A percentile compares a stretch with the other conserved stretches of the same genome.
Conservation (phyloP, 2,329 filamentous ascomycete genomes). For the Aspergillus felis region DNA sequence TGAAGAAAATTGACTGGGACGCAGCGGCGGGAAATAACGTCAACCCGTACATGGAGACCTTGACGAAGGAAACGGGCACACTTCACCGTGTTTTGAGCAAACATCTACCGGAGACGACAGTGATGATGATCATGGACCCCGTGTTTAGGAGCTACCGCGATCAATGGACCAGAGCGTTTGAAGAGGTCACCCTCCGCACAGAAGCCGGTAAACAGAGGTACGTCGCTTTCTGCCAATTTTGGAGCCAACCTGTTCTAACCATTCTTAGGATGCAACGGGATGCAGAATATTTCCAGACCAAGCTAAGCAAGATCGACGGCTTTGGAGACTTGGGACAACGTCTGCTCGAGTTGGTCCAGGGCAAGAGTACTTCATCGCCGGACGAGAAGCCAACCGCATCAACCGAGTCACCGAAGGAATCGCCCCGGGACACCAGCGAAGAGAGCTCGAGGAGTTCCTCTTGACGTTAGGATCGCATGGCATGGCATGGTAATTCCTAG, state of each 20-base stretch:
- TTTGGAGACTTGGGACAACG: conserved; percentile 69
- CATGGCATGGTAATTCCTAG: not conserved
- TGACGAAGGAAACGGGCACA: conserved; percentile 80
- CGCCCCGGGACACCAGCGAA: not conserved
- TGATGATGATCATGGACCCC: conserved; percentile 78
- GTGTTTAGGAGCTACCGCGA: conserved; percentile 80
- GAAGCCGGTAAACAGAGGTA: conserved; percentile 69
- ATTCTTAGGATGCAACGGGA: conserved; percentile 67
- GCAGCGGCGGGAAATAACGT: conserved; percentile 44
- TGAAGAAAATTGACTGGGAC: conserved; percentile 75
- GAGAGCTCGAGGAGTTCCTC: conserved; percentile 5
- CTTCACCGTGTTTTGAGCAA: conserved; percentile 79
- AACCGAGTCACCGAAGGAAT: not conserved
- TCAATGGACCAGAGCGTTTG: conserved; percentile 69
- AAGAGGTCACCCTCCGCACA: conserved; percentile 61
- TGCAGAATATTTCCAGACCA: conserved; percentile 66
- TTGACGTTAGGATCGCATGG: not conserved
- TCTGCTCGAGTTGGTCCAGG: conserved; percentile 52
- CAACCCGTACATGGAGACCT: conserved; percentile 77
- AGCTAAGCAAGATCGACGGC: conserved; percentile 73
- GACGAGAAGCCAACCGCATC: conserved; percentile 4
- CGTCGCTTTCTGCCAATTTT: conserved; percentile 22
- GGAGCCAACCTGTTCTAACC: conserved; percentile 9
- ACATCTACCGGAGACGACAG: conserved; percentile 71
- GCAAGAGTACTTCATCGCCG: conserved; percentile 29